A percentile compares a stretch with the other conserved stretches of the same genome.
These are phyloP conservation scores for Arxiozyma slooffiae DNA, from an alignment of 1,139 yeast species.

Conservation along the genomic window DNA sequence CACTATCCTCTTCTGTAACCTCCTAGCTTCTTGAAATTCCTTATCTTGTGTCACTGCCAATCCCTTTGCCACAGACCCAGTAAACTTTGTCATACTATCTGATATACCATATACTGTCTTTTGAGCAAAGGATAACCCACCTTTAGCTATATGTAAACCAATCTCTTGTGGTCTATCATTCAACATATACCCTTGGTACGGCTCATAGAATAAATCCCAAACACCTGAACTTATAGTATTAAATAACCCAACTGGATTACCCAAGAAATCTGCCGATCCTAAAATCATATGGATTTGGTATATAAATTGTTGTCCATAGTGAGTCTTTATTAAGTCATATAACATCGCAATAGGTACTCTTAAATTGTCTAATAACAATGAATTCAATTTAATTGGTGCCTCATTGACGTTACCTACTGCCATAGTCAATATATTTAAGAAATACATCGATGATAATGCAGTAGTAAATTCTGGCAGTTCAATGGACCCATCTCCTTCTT, in stretches of 20 bases:
- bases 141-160: conserved; percentile 92
- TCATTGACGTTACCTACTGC: conserved; percentile 95
- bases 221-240: conserved; percentile 91
- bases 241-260: conserved; percentile 94
- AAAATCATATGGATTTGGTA: conserved; percentile 87
- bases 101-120: conserved; percentile 92
- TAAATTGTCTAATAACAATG: conserved; percentile 78
- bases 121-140: conserved; percentile 86
- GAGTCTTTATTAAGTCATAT: conserved; percentile 63
- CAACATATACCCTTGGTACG: conserved; percentile 89
- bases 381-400: conserved; percentile 87
- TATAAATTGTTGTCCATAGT: conserved; percentile 85
- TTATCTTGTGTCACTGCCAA: conserved; percentile 81
- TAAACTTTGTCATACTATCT: conserved; percentile 83
- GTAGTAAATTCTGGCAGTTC: conserved; percentile 26
- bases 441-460: conserved; percentile 53
- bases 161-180: conserved; percentile 93
- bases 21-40: conserved; percentile 72
- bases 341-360: conserved; percentile 76
- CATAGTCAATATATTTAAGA: conserved; percentile 84
- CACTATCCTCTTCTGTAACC: conserved; percentile 66
- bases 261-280: conserved; percentile 93
- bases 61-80: conserved; percentile 94
- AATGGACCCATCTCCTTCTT: conserved; percentile 35
- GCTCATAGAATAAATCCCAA: conserved; percentile 92